Evolutionary conservation across 1,139 yeast genomes (phyloP), one percentile per base, ranked within the genome.

Genomic region (Chernovozyma aurita): DNA sequence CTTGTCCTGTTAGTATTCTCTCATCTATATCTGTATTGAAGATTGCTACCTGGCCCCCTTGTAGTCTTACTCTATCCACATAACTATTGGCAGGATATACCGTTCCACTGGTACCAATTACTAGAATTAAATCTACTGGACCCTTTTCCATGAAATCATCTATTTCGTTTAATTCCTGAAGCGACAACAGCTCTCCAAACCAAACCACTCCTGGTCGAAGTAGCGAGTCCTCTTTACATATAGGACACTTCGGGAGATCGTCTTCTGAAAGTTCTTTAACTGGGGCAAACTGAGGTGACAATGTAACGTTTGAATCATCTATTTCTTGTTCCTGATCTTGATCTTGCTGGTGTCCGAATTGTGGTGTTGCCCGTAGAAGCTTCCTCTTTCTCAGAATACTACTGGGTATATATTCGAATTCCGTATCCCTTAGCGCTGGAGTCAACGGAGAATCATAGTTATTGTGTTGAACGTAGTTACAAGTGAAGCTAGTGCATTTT

Each of bases 51-150:
- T 78, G 79, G 1, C 95, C 95, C 2, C 95, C 95, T 40, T 77
- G 76, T 42, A 67, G 67, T 39, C 65, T 67, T 2, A 85, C 85
- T 44, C 90, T 65, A 43, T 87, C 95, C 18, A 87, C 92, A 53
- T 85, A 87, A 18, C 95, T 86, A 41, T 90, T 87, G 2, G 95
- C 95, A 1, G 96, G 96, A 79, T 94, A 87, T 1, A 85, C 90
- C 0, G 80, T 69, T 3, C 92, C 88, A 26, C 92, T 80, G 2
- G 95, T 85, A 1, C 96, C 96, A 14, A 87, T 76, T 3, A 88
- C 95, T 35, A 87, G 60, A 4, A 87, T 78, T 49, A 87, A 60
- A 50, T 87, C 95, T 16, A 85, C 81, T 9, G 66, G 63, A 6
- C 58, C 69, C 16, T 63, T 58, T 41, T 78, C 74, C n/a, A 86